Base-by-base conservation (phyloP, 257 asterid species). In the Fraxinus cuspidata region DNA sequence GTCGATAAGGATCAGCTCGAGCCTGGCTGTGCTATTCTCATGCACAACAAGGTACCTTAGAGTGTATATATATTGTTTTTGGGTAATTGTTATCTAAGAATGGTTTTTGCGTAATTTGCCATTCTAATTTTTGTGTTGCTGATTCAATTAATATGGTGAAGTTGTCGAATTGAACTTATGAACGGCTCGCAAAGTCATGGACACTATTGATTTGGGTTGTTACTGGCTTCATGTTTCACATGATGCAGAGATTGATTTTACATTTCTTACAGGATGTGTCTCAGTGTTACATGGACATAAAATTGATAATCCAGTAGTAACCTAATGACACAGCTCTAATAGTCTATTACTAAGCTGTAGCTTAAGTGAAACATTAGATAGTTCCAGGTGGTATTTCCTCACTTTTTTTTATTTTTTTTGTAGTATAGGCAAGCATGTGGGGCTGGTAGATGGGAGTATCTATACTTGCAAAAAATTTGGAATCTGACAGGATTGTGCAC, bases 1-100 rank as follows among this genome's bases (percentile, higher is more conserved):
- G 97, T 92, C 5, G 97, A 94, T 77, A 94, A 94, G 84, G 98
- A 94, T 79, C 97, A 92, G 80, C 90, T 94, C 35, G 98, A 94
- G 89, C 98, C 98, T 53, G 97, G 98, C 32, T 94, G 97, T 76
- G 89, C 97, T 13, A 92, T 94, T 89, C 81, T 94, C 77, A 92
- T 94, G 98, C 98, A 94, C 84, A 94, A 92, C 79, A 94, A 94
- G 98, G 98, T 90, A 76, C 2, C 47, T 11, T 7, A 29, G 12
- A 7, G 29, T n/a, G 10, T 5, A 4, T 18, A 56, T 56, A n/a
- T 19, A 7, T 21, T 56, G 66, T 21, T 19, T 21, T 23, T 58
- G 15, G 23, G 29, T 58, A 21, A 8, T 8, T 58, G 11, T 58
- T 58, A 21, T 13, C 66, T 58, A 19, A 12, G 28, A 19, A 21